Conservation (phyloP, 768 basidiomycete species). For the Serendipita sp. region DNA sequence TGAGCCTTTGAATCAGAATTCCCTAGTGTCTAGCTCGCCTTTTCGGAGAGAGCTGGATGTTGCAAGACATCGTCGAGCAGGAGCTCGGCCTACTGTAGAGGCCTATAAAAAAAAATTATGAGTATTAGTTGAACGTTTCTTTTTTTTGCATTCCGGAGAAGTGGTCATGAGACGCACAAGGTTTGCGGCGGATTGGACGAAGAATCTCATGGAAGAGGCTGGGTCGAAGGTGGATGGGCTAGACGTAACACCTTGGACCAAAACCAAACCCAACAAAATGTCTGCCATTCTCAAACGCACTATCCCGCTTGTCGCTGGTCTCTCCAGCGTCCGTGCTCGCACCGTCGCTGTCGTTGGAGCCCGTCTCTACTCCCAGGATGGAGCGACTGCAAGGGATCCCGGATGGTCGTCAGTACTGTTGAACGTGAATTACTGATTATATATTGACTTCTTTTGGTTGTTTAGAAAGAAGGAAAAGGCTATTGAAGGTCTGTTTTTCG, state of each 20-base stretch:
- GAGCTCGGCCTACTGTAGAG: neutral
- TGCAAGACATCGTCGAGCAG: neutral
- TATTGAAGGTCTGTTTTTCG: slow-evolving; percentile 36
- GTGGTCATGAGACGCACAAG: neutral
- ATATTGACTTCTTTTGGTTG: neutral
- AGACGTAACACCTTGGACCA: neutral
- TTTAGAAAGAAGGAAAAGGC: slow-evolving; percentile 59
- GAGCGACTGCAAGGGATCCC: neutral
- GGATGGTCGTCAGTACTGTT: slow-evolving; percentile 2
- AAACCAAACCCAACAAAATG: neutral
- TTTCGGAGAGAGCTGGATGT: neutral
- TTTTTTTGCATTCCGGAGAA: too few relatives aligned
- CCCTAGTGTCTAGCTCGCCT: neutral
- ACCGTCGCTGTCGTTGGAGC: neutral
- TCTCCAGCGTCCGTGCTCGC: neutral
- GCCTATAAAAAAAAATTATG: neutral
- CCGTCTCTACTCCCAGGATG: neutral
- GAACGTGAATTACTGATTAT: neutral
- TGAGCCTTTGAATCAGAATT: neutral
- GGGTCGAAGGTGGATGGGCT: neutral
- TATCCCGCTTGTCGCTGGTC: neutral
- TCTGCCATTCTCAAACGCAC: neutral
- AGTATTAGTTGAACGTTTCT: neutral
- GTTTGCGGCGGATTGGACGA: neutral
- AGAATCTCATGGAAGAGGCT: slow-evolving; percentile 4